phyloP scores from a whole-genome alignment of 139 green algal species.

The Bryopsis sp. region DNA sequence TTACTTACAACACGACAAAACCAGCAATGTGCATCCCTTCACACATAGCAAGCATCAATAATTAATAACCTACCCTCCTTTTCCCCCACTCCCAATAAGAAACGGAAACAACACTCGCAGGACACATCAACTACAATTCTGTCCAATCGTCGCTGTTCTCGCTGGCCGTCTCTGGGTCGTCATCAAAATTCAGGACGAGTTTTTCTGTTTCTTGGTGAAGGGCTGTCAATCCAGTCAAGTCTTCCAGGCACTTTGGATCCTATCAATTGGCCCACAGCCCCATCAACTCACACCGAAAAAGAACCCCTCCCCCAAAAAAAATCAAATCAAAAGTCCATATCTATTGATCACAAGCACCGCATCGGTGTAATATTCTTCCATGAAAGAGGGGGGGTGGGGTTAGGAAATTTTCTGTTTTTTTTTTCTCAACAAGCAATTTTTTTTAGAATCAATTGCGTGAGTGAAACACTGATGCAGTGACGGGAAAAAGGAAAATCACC shows the following conservation, averaged over 20 bases:
- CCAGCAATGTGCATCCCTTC: too few relatives aligned
- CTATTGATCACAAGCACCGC: not conserved
- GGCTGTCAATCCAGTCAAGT: conserved; percentile 69
- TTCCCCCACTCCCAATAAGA: too few relatives aligned
- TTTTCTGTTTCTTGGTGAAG: conserved; percentile 39
- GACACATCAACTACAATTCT: too few relatives aligned
- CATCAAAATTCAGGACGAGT: too few relatives aligned
- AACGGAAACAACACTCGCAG: too few relatives aligned
- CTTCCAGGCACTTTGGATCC: conserved; percentile 50
- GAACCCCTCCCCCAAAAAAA: not conserved
- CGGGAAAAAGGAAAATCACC: not conserved
- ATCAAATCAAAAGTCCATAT: not conserved
- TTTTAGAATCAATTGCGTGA: not conserved
- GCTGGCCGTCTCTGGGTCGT: too few relatives aligned
- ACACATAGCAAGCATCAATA: too few relatives aligned
- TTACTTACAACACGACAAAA: too few relatives aligned
- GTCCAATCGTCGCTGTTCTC: too few relatives aligned
- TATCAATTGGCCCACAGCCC: not conserved
- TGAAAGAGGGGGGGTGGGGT: not conserved
- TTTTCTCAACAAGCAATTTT: not conserved
- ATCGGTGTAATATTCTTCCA: not conserved
- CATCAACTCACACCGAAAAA: too few relatives aligned
- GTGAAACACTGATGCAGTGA: not conserved
- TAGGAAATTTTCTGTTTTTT: not conserved
- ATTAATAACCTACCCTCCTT: too few relatives aligned